These are phyloP conservation scores for Ophiorrhiza pumila DNA, from an alignment of 257 asterid genomes.

Conservation along the genomic window DNA sequence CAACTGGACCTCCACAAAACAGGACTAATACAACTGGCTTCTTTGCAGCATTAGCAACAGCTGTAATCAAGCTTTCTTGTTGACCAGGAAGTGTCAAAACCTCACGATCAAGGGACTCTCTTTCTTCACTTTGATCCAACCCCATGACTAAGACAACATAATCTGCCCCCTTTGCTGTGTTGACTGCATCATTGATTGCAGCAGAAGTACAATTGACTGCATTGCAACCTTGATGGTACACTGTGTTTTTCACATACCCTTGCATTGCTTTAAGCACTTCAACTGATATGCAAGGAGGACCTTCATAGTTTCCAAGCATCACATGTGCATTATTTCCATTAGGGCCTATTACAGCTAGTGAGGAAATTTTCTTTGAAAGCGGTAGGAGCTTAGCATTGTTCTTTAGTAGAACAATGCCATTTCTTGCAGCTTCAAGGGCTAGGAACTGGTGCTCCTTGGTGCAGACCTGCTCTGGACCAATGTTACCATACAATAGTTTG, in stretches of 20 bases:
- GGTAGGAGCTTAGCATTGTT: slow-evolving; percentile 69
- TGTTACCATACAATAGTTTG: slow-evolving; percentile 40
- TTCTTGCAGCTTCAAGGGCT: slow-evolving; percentile 76
- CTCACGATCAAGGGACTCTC: slow-evolving; percentile 55
- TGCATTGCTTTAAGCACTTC: slow-evolving; percentile 47
- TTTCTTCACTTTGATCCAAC: slow-evolving; percentile 60
- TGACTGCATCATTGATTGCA: slow-evolving; percentile 41
- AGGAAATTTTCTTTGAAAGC: slow-evolving; percentile 39
- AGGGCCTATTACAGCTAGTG: slow-evolving; percentile 80
- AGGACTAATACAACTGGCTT: slow-evolving; percentile 66
- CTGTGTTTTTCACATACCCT: slow-evolving; percentile 28
- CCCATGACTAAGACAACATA: slow-evolving; percentile 80
- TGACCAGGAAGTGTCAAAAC: slow-evolving; percentile 64
- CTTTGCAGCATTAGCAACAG: slow-evolving; percentile 61
- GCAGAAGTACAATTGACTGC: slow-evolving; percentile 47
- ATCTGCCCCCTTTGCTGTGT: slow-evolving; percentile 45
- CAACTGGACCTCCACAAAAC: slow-evolving; percentile 71
- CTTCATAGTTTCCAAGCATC: slow-evolving; percentile 67
- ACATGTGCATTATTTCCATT: slow-evolving; percentile 45
- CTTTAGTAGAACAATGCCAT: slow-evolving; percentile 80
- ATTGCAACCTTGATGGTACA: slow-evolving; percentile 49
- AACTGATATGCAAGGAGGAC: slow-evolving; percentile 63
- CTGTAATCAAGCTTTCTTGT: slow-evolving; percentile 54
- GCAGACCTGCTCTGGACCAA: slow-evolving; percentile 60
- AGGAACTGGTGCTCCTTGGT: slow-evolving; percentile 52